A percentile compares a stretch with the other conserved stretches of the same genome.
Evolutionary conservation across 192 early-diverging fungal genomes (phyloP).

Genomic region (Coemansia asiatica): DNA sequence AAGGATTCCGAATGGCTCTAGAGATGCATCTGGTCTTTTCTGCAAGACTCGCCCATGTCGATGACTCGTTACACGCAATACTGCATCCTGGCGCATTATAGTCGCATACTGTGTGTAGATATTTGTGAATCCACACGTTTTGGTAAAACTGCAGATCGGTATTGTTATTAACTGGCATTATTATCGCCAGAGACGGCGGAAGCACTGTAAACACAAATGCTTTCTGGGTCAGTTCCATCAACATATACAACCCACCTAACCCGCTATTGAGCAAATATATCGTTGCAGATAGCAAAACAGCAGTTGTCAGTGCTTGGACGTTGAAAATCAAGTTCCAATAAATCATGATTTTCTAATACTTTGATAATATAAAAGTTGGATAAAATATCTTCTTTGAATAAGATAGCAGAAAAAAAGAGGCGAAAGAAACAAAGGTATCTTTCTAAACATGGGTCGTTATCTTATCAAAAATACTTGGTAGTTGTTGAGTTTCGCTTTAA

Average conservation of each 20-base stretch:
- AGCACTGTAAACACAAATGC: not conserved
- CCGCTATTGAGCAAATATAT: slow-evolving; percentile 2
- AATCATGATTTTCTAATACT: too few species aligned
- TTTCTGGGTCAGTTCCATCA: not conserved
- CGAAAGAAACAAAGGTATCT: too few species aligned
- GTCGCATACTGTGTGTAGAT: slow-evolving; percentile 9
- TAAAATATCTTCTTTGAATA: too few species aligned
- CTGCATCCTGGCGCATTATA: slow-evolving; percentile 6
- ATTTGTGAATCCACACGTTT: slow-evolving; percentile 6
- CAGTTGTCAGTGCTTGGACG: not conserved
- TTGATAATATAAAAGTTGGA: too few species aligned
- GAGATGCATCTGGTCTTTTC: too few species aligned
- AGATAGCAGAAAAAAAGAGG: too few species aligned
- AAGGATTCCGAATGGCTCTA: too few species aligned
- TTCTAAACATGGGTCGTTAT: too few species aligned
- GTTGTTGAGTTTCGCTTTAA: too few species aligned
- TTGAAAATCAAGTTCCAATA: not conserved
- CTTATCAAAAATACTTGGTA: too few species aligned
- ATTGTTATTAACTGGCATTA: slow-evolving; percentile 4
- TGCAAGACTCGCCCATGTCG: too few species aligned
- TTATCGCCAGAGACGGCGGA: not conserved
- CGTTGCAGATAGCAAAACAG: not conserved
- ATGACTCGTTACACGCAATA: not conserved
- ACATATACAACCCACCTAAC: not conserved
- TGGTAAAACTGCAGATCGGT: slow-evolving; percentile 6